A percentile compares a stretch with the other conserved stretches of the same genome.
These are phyloP conservation scores for Alternaria rosae DNA, from an alignment of 2,329 filamentous ascomycete species.

Conservation along the genomic window DNA sequence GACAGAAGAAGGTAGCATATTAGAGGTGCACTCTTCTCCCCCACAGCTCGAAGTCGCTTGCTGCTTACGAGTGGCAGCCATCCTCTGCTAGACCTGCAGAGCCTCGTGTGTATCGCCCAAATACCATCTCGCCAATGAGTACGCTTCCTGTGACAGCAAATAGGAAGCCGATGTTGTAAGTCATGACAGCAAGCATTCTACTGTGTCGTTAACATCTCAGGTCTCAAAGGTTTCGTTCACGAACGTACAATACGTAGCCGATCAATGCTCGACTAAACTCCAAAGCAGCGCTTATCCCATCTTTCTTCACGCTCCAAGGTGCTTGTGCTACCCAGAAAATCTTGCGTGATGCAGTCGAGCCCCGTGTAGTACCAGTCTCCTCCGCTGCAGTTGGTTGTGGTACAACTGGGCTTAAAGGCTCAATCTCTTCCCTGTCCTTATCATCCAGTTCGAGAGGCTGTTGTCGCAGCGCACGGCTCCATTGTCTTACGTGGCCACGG, in stretches of 20 bases:
- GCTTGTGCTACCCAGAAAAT: conserved; percentile 29
- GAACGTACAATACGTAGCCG: conserved; percentile 39
- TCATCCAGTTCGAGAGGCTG: conserved; percentile 19
- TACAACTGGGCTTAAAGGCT: conserved; percentile 25
- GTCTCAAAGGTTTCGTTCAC: not conserved
- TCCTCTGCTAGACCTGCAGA: conserved; percentile 32
- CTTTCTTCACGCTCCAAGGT: conserved; percentile 29
- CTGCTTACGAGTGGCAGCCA: too few species aligned
- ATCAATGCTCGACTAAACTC: conserved; percentile 37
- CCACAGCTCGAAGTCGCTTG: too few species aligned
- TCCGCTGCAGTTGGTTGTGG: not conserved
- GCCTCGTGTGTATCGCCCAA: conserved; percentile 36
- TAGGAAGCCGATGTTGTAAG: conserved; percentile 42
- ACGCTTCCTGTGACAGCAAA: conserved; percentile 42
- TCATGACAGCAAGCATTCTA: conserved; percentile 45
- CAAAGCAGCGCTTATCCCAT: conserved; percentile 28
- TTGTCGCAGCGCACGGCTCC: conserved; percentile 19
- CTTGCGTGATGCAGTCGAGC: not conserved
- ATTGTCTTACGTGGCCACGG: conserved; percentile 19
- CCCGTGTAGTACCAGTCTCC: not conserved
- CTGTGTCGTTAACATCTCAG: not conserved
- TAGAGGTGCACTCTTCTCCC: too few species aligned
- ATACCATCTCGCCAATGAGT: conserved; percentile 36
- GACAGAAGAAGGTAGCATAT: too few species aligned
- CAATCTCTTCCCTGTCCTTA: conserved; percentile 19